phyloP scores from a whole-genome alignment of 2,329 filamentous ascomycete species.

The Aspergillus niger region DNA sequence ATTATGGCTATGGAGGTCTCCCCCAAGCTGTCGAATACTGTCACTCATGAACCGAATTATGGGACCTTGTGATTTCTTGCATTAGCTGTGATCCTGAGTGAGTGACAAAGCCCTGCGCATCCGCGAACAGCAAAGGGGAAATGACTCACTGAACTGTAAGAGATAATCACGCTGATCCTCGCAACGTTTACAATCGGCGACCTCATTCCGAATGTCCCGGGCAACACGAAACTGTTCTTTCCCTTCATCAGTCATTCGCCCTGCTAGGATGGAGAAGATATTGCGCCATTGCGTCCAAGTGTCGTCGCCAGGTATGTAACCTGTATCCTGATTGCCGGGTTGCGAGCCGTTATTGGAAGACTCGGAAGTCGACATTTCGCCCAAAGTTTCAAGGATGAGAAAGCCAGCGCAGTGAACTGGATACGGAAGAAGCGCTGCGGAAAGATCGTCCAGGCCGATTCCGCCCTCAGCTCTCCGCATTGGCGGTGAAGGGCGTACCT shows the following conservation, averaged over 20 bases:
- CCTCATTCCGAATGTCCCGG: constrained; percentile 74
- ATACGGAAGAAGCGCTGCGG: not conserved
- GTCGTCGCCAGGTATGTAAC: constrained; percentile 45
- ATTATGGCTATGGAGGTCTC: constrained; percentile 70
- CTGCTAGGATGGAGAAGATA: constrained; percentile 80
- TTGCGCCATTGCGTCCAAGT: constrained; percentile 68
- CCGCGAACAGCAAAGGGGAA: not conserved
- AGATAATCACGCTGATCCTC: constrained; percentile 82
- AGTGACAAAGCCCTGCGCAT: no score
- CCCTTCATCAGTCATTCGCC: constrained; percentile 69
- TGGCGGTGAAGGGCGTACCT: constrained; percentile 27
- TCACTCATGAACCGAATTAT: constrained; percentile 83
- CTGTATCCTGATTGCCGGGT: constrained; percentile 33
- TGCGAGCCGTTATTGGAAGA: constrained; percentile 17
- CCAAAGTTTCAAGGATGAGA: not conserved
- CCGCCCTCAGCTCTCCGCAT: constrained; percentile 27
- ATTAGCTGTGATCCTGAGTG: not conserved
- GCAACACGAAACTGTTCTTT: constrained; percentile 75
- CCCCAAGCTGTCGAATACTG: constrained; percentile 77
- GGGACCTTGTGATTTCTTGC: constrained; percentile 54
- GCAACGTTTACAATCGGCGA: constrained; percentile 75
- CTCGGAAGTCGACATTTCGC: constrained; percentile 35
- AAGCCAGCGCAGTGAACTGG: not conserved
- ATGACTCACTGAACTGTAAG: constrained; percentile 66
- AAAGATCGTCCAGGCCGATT: not conserved